Evolutionary conservation across 768 basidiomycete species (phyloP).

Genomic region (Xanthoconium stramineum): DNA sequence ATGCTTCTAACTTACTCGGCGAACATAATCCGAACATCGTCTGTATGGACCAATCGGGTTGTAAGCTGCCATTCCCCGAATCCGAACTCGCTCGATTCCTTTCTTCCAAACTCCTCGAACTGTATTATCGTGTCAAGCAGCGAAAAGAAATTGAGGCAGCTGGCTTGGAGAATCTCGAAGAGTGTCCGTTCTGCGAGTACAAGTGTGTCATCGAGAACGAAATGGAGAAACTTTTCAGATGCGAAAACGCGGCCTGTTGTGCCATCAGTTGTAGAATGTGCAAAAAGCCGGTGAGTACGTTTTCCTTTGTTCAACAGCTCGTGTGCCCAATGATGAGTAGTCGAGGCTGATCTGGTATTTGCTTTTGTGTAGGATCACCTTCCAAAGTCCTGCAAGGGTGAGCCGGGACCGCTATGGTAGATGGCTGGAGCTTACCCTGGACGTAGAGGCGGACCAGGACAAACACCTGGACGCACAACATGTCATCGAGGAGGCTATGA

Average conservation of each 20-base stretch:
- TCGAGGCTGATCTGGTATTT: constrained; percentile 4
- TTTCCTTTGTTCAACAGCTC: not conserved
- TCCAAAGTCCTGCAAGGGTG: constrained; percentile 78
- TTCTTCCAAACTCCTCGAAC: constrained; percentile 56
- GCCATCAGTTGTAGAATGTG: constrained; percentile 78
- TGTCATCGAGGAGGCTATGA: constrained; percentile 91
- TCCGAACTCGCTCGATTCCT: constrained; percentile 70
- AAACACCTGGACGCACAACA: constrained; percentile 72
- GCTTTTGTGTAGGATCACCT: constrained; percentile 59
- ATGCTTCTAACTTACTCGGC: constrained; percentile 66
- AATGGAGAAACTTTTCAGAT: constrained; percentile 58
- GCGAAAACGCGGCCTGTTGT: constrained; percentile 62
- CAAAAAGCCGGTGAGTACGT: constrained; percentile 58
- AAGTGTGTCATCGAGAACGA: constrained; percentile 72
- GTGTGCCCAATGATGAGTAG: not conserved
- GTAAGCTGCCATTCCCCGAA: constrained; percentile 62
- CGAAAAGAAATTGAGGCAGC: constrained; percentile 79
- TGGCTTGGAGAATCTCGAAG: constrained; percentile 74
- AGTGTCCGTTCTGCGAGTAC: constrained; percentile 90
- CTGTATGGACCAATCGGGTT: constrained; percentile 84
- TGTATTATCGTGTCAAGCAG: constrained; percentile 75
- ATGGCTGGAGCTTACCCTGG: not conserved
- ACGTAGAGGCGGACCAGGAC: constrained; percentile 70
- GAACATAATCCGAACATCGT: constrained; percentile 56
- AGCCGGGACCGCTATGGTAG: not conserved